Evolutionary conservation across 352 stramenopile genomes (phyloP).

Genomic region (Globisporangium apiculatum): DNA sequence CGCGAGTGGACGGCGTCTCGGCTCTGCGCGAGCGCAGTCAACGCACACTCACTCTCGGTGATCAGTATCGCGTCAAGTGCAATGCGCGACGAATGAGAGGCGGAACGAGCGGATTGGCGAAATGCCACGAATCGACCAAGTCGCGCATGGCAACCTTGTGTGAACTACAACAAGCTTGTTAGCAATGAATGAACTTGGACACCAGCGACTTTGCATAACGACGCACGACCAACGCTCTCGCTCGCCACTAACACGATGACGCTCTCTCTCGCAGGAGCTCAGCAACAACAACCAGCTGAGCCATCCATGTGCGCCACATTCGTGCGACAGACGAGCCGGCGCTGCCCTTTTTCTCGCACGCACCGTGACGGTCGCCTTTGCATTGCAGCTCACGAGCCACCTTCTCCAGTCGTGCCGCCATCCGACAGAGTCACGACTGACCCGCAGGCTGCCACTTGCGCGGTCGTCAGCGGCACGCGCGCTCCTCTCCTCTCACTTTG

Average conservation of each 20-base stretch:
- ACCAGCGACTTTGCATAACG: neutral
- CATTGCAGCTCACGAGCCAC: neutral
- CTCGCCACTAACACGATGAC: neutral
- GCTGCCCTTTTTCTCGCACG: neutral
- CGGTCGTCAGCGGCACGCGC: neutral
- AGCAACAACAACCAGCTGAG: neutral
- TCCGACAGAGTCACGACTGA: neutral
- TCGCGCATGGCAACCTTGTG: neutral
- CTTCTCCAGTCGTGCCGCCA: neutral
- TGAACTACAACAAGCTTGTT: neutral
- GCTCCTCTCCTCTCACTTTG: conserved; percentile 4
- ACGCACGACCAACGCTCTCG: neutral
- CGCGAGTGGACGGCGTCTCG: neutral
- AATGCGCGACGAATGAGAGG: too few species aligned
- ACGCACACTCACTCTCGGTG: too few species aligned
- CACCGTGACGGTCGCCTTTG: neutral
- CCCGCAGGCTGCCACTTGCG: neutral
- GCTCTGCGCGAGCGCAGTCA: neutral
- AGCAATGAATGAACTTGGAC: neutral
- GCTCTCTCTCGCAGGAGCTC: neutral
- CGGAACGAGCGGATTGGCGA: neutral
- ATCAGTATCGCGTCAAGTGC: too few species aligned
- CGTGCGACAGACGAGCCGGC: neutral
- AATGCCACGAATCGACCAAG: neutral
- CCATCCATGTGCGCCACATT: neutral